A percentile compares a stretch with the other conserved stretches of the same genome.
Evolutionary conservation across 495 filamentous ascomycete species (phyloP).

Genomic region (Apiosordaria backusii): DNA sequence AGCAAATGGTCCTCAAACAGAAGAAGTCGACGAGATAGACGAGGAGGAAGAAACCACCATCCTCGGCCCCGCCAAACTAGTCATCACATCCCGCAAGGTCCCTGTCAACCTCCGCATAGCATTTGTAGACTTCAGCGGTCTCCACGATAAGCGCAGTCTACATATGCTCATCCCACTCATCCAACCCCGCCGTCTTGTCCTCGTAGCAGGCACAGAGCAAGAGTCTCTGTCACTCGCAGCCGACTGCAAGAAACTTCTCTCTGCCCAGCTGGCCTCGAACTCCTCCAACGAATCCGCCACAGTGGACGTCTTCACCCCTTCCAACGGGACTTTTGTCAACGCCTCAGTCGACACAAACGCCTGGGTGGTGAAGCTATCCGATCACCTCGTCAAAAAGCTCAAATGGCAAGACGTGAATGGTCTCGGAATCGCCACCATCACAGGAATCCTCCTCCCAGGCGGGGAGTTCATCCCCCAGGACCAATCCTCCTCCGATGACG

Average conservation of each 20-base stretch:
- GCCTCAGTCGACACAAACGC: slow-evolving; percentile 97
- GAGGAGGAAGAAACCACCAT: slow-evolving; percentile 57
- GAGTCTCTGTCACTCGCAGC: slow-evolving; percentile 74
- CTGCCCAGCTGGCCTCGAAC: slow-evolving; percentile 42
- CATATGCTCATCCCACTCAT: slow-evolving; percentile 95
- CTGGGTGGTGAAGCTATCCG: slow-evolving; percentile 88
- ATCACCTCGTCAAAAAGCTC: slow-evolving; percentile 72
- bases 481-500: slow-evolving; percentile 38
- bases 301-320: slow-evolving; percentile 74
- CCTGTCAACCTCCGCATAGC: slow-evolving; percentile 69
- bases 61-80: slow-evolving; percentile 71
- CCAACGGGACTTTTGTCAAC: slow-evolving; percentile 65
- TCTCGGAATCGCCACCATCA: slow-evolving; percentile 83
- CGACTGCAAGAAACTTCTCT: slow-evolving; percentile 75
- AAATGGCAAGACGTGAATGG: slow-evolving; percentile 93
- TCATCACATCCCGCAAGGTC: slow-evolving; percentile 56
- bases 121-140: slow-evolving; percentile 85
- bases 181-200: slow-evolving; percentile 85
- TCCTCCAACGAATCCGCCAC: slow-evolving; percentile 34
- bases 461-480: slow-evolving; percentile 52
- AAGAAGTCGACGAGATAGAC: slow-evolving; percentile 48
- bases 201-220: slow-evolving; percentile 71
- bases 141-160: slow-evolving; percentile 88
- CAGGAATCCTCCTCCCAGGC: slow-evolving; percentile 56
- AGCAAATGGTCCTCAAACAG: slow-evolving; percentile 38